Evolutionary conservation across 2,329 filamentous ascomycete species (phyloP).

Genomic region (Pseudogymnoascus sp.): DNA sequence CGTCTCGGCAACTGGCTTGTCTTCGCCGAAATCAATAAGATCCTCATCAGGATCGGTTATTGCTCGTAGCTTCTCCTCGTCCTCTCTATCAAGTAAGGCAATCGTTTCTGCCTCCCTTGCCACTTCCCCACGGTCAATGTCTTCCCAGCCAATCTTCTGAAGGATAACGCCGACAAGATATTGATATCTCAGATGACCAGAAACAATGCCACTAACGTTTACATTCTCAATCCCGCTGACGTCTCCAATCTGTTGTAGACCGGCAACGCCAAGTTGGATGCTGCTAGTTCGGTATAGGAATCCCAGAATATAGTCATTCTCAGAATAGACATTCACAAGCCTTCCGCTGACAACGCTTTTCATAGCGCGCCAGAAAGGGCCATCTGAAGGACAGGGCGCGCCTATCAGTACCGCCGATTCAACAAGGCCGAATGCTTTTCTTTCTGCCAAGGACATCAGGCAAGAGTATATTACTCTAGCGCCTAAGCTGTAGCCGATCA

Average conservation of each 20-base stretch:
- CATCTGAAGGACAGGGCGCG: conserved; percentile 64
- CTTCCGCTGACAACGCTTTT: conserved; percentile 71
- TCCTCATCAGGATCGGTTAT: not conserved
- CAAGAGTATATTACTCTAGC: conserved; percentile 78
- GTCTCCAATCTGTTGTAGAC: conserved; percentile 63
- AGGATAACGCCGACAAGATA: conserved; percentile 59
- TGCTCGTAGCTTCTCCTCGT: conserved; percentile 27
- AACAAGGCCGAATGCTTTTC: conserved; percentile 73
- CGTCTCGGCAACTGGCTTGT: conserved; percentile 6
- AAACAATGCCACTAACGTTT: conserved; percentile 53
- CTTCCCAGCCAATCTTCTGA: conserved; percentile 57
- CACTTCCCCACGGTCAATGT: conserved; percentile 35
- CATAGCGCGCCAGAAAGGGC: conserved; percentile 66
- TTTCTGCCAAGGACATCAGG: conserved; percentile 64
- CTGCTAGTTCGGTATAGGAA: conserved; percentile 82
- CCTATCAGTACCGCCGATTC: conserved; percentile 81
- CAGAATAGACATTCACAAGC: conserved; percentile 80
- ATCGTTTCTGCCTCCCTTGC: conserved; percentile 37
- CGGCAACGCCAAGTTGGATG: conserved; percentile 74
- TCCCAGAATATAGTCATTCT: conserved; percentile 78
- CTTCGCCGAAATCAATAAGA: not conserved
- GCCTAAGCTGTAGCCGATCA: conserved; percentile 76
- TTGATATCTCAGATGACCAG: conserved; percentile 63
- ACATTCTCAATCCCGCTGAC: conserved; percentile 58
- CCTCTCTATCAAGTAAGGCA: conserved; percentile 33